A percentile compares a stretch with the other conserved stretches of the same genome.
Evolutionary conservation across 345 rosid species (phyloP).

Genomic region (rapeseed (Brassica napus)): Da-Ae NC_063450.1:3399501-3400000

Average conservation of each 20-base stretch:
- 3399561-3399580: not conserved
- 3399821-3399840: slow-evolving; percentile 22
- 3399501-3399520: not conserved
- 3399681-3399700: not conserved
- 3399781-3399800: slow-evolving; percentile 64
- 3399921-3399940: slow-evolving; percentile 4
- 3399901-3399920: not conserved
- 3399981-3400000: slow-evolving; percentile 18
- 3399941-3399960: slow-evolving; percentile 12
- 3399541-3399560: not conserved
- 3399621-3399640: slow-evolving; percentile 61
- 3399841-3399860: slow-evolving; percentile 15
- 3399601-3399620: not conserved
- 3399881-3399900: slow-evolving; percentile 48
- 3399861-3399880: slow-evolving; percentile 22
- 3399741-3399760: not conserved
- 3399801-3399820: slow-evolving; percentile 68
- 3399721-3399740: not conserved
- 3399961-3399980: slow-evolving; percentile 19
- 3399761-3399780: slow-evolving; percentile 59
- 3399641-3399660: slow-evolving; percentile 80
- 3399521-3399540: not conserved
- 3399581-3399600: not conserved
- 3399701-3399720: not conserved
- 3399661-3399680: slow-evolving; percentile 68